phyloP scores from a whole-genome alignment of 2,329 filamentous ascomycete genomes.

The Alternaria panax region DNA sequence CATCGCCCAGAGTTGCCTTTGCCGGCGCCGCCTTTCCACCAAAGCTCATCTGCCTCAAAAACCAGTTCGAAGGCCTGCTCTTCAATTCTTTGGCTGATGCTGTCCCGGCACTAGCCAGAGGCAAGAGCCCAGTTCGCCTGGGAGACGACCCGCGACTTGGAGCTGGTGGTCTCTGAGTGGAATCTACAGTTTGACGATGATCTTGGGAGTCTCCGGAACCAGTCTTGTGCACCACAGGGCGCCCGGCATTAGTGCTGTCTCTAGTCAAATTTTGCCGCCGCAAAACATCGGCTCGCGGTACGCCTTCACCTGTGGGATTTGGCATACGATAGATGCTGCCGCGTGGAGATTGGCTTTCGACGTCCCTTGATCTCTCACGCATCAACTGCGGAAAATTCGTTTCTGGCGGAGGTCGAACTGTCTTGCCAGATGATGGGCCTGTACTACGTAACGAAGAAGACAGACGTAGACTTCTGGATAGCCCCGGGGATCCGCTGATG shows the following conservation, averaged over 20 bases:
- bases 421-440: slow-evolving; percentile 28
- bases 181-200: slow-evolving; percentile 23
- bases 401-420: slow-evolving; percentile 33
- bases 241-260: slow-evolving; percentile 16
- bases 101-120: slow-evolving; percentile 12
- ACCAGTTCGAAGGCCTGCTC: slow-evolving; percentile 43
- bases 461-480: slow-evolving; percentile 30
- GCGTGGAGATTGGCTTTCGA: slow-evolving; percentile 32
- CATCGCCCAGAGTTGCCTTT: slow-evolving; percentile 40
- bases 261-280: slow-evolving; percentile 34
- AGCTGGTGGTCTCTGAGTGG: slow-evolving; percentile 27
- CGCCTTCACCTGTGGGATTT: slow-evolving; percentile 21
- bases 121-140: slow-evolving; percentile 27
- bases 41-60: slow-evolving; percentile 51
- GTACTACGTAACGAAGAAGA: slow-evolving; percentile 44
- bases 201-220: slow-evolving; percentile 37
- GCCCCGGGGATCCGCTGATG: slow-evolving; percentile 23
- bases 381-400: slow-evolving; percentile 34
- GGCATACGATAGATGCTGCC: slow-evolving; percentile 19
- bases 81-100: slow-evolving; percentile 24
- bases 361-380: slow-evolving; percentile 27
- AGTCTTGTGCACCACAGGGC: slow-evolving; percentile 28
- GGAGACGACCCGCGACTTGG: slow-evolving; percentile 41
- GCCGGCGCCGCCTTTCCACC: slow-evolving; percentile 40
- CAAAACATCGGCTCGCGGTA: slow-evolving; percentile 43